Evolutionary conservation across 495 filamentous ascomycete genomes (phyloP).

Genomic region (Echria macrotheca): DNA sequence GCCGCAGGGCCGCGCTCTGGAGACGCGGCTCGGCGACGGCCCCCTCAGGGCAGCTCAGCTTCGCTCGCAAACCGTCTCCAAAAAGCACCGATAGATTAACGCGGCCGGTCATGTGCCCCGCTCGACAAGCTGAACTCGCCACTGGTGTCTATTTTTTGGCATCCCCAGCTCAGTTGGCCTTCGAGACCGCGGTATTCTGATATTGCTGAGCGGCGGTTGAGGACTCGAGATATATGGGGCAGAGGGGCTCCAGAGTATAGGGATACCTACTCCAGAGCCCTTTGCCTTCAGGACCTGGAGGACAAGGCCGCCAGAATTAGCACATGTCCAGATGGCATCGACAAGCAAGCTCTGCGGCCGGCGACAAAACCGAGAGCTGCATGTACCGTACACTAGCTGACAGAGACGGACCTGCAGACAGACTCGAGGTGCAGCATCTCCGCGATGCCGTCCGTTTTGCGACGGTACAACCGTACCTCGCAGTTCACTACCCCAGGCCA

Average conservation of each 20-base stretch:
- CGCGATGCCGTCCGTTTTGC: too few relatives aligned
- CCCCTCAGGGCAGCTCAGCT: not conserved
- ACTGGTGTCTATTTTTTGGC: constrained; percentile 14
- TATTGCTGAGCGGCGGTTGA: not conserved
- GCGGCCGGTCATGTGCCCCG: constrained; percentile 21
- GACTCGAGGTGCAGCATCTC: not conserved
- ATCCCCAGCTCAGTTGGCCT: constrained; percentile 6
- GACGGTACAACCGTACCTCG: constrained; percentile 6
- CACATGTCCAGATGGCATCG: too few relatives aligned
- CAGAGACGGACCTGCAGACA: too few relatives aligned
- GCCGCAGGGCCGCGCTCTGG: constrained; percentile 1
- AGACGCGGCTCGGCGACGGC: constrained; percentile 13
- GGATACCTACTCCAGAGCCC: not conserved
- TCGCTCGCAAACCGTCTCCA: constrained; percentile 3
- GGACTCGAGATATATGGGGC: too few relatives aligned
- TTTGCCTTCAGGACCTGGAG: not conserved
- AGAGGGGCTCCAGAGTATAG: not conserved
- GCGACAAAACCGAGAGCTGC: too few relatives aligned
- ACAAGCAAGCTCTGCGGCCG: too few relatives aligned
- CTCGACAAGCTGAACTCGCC: constrained; percentile 19
- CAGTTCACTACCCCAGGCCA: not conserved
- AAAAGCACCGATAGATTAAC: constrained; percentile 19
- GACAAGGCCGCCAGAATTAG: too few relatives aligned
- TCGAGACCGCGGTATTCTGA: constrained; percentile 1
- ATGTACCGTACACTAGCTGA: too few relatives aligned